Evolutionary conservation across 495 filamentous ascomycete species (phyloP), one percentile per base, ranked within the genome.

Genomic region (Penicillium roqueforti): DNA sequence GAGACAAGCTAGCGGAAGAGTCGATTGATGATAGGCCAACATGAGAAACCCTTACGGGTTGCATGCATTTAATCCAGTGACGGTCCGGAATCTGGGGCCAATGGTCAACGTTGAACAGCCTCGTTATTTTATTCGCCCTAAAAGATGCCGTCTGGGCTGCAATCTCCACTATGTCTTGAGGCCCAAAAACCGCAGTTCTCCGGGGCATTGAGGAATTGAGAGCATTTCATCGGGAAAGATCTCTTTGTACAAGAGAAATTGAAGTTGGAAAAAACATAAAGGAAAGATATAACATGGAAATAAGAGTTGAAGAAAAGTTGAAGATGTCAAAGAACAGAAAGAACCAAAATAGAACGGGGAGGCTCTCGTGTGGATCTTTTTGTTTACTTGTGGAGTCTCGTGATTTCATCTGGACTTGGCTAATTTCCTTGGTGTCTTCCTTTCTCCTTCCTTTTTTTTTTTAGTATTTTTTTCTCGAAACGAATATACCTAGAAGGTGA

Each of bases 351-450:
- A 51, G 48, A 49, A 25, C 32, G 23, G 5, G 18, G 18, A 31
- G 48, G 41, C 47, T 50, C 47, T 49, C 23, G 20, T 42, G 51
- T 47, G 41, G 51, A 54, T 54, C 51, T 37, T 28, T 26, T 22
- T 28, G 18, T 25, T 53, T 44, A 44, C 40, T 8, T 42, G 41
- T 44, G 41, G 23, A 38, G 31, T 47, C 51, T 52, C 50, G 50
- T 52, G 50, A 52, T 52, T 52, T 29, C 19, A 46, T 53, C 41
- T 40, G 26, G 34, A 44, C 31, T 53, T 44, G 26, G 47, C 43
- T 32, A 23, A 23, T 19, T 16, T 39, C 44, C 22, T 11, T 20
- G 11, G 19, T 26, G n/a, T 28, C 34, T 40, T 55, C 20, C 13
- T 22, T 50, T 20, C 41, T 42, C 11, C 37, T 42, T 44, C 45